These are phyloP conservation scores for Rhynchospora tenuis DNA, from an alignment of 176 grass and related monocot species.

Conservation along the genomic window DNA sequence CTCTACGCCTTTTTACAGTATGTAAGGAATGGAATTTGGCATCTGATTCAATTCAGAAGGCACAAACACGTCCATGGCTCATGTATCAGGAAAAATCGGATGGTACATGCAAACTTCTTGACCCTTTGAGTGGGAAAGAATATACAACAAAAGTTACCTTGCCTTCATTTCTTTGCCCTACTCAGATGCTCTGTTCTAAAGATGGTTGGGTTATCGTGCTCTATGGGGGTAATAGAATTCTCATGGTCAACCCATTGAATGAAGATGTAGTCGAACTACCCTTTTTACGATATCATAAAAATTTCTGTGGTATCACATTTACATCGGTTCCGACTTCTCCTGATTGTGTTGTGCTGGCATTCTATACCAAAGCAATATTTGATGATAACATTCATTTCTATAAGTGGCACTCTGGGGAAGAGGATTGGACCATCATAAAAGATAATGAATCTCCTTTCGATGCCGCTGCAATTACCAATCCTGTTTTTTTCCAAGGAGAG, in stretches of 20 bases:
- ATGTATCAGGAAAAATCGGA: background rate
- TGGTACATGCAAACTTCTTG: background rate
- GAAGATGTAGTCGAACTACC: background rate
- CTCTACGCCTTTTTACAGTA: background rate
- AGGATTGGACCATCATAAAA: background rate
- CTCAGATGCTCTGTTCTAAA: background rate
- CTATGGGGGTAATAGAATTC: background rate
- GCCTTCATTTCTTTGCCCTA: background rate
- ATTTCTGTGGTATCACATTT: background rate
- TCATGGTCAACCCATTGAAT: background rate
- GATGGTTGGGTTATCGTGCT: background rate
- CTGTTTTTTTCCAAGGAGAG: constrained; percentile 16
- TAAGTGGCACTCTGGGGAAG: background rate
- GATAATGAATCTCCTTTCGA: background rate
- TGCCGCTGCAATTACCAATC: background rate
- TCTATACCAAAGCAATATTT: background rate
- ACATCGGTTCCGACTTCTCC: background rate
- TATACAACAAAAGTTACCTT: background rate
- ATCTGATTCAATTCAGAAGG: background rate
- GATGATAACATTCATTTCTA: background rate
- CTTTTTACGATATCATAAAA: background rate
- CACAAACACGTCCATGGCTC: background rate
- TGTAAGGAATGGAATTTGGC: constrained; percentile 18
- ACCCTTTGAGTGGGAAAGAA: background rate
- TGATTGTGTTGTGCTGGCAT: background rate